Evolutionary conservation across 176 grass and related monocot species (phyloP), one percentile per base, ranked within the genome.

Genomic region (Avena insularis): DNA sequence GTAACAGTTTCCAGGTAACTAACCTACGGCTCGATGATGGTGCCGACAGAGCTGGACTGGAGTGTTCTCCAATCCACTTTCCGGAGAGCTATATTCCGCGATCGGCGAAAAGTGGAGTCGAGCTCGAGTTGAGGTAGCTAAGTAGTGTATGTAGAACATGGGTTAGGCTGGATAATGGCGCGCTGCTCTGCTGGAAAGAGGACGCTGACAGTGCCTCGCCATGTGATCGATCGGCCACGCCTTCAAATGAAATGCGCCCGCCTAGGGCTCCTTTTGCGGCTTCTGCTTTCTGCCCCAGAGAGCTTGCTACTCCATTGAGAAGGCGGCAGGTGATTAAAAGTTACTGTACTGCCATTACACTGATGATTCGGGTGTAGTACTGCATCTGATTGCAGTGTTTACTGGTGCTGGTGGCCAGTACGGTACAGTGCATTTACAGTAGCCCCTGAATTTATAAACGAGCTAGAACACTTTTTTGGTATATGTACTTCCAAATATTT

Each of bases 161-260:
- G 67, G 31, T 78, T 81, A 47, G 82, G 76, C 87, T 85, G 82
- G 75, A 89, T 73, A 29, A 64, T 59, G 71, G 47, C 72, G 13
- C 2, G 3, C 78, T 50, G 86, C 86, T 36, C 47, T 33, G 82
- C 83, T 90, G 88, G 82, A 86, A 90, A 90, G 82, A 31, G 15
- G 59, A n/a, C 6, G 71, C 79, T 67, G 59, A 46, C 82, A 65
- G 63, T 74, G 81, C 33, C 76, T 73, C 45, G 25, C 53, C 87
- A 89, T 89, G 81, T 88, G 62, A 38, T 63, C 61, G 23, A 29
- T 63, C 61, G 23, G 12, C 65, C 68, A 1, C 13, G 2, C n/a
- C 20, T 16, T 29, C 12, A 45, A 27, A 83, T 58, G 0, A 33
- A 33, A 33, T 33, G 33, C 0, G 33, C 2, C 33, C 33, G 33